Evolutionary conservation across 208 protist species (phyloP), one percentile per base, ranked within the genome.

Genomic region (Blastocrithidia nonstop): DNA sequence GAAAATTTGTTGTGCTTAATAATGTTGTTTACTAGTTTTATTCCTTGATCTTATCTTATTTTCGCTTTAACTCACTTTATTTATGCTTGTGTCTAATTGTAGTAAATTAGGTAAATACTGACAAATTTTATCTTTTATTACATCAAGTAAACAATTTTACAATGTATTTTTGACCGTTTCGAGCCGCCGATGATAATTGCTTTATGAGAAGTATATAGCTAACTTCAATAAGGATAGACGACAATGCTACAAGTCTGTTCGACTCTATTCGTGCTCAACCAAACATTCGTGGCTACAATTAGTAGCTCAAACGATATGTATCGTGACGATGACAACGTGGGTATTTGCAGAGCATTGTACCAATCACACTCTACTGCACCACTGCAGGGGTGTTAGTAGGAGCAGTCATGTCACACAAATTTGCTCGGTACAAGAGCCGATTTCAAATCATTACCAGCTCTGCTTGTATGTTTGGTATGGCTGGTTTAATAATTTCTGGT

Each of bases 151-250:
- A n/a, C n/a, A n/a, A n/a, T n/a, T n/a, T n/a, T n/a, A n/a, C n/a
- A n/a, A n/a, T n/a, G n/a, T 76, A 71, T 29, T 46, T 90, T 1
- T 93, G 77, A 74, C 82, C 82, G 4, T 88, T 92, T 46, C 71
- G 77, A 7, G 88, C 70, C 1, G 82, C 77, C n/a, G 84, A 92
- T 43, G 77, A 92, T 65, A 71, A 85, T 33, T 66, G 71, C 6
- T 92, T 84, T 54, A 71, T 82, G 28, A 63, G 63, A 20, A 58
- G n/a, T n/a, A n/a, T n/a, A n/a, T n/a, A n/a, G n/a, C n/a, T n/a
- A n/a, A n/a, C n/a, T n/a, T n/a, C n/a, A 40, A 15, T 41, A 21
- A 20, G 35, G 16, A 36, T 28, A 32, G 17, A 24, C 4, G 35
- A 32, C 25, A 48, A 20, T 21, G 55, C 57, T 36, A 60, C 77